Conservation (phyloP, 2,329 filamentous ascomycete species). For the Diplocarpon rosae region DNA sequence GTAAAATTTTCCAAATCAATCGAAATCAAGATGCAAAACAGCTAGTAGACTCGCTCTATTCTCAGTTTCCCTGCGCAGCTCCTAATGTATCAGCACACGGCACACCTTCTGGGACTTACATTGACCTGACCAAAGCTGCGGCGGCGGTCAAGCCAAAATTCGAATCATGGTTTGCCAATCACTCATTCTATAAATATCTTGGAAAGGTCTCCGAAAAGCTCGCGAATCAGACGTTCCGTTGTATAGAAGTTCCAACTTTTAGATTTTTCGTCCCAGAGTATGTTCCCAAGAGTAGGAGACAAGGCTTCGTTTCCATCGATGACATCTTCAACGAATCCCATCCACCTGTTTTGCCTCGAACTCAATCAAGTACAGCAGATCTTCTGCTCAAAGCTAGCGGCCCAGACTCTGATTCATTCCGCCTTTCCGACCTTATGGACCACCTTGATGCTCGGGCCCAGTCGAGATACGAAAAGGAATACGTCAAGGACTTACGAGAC, state of each 20-base stretch:
- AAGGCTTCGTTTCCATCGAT: not conserved
- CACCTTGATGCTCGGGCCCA: not conserved
- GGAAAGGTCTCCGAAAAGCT: not conserved
- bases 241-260: not conserved
- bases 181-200: slow-evolving; percentile 4
- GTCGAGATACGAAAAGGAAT: slow-evolving; percentile 7
- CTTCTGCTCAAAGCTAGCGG: not conserved
- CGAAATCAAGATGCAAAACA: not conserved
- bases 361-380: not conserved
- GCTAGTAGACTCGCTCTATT: not conserved
- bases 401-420: not conserved
- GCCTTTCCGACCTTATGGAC: not conserved
- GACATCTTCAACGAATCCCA: not conserved
- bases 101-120: not conserved
- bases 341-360: not conserved
- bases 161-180: slow-evolving; percentile 7
- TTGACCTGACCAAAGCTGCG: slow-evolving; percentile 1
- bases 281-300: not conserved
- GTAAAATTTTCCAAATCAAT: not conserved
- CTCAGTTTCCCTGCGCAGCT: slow-evolving; percentile 1
- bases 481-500: slow-evolving; percentile 6
- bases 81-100: not conserved
- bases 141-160: not conserved
- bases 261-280: not conserved
- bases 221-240: not conserved